phyloP scores from a whole-genome alignment of 352 stramenopile genomes.

The Phytophthora agathidicida region DNA sequence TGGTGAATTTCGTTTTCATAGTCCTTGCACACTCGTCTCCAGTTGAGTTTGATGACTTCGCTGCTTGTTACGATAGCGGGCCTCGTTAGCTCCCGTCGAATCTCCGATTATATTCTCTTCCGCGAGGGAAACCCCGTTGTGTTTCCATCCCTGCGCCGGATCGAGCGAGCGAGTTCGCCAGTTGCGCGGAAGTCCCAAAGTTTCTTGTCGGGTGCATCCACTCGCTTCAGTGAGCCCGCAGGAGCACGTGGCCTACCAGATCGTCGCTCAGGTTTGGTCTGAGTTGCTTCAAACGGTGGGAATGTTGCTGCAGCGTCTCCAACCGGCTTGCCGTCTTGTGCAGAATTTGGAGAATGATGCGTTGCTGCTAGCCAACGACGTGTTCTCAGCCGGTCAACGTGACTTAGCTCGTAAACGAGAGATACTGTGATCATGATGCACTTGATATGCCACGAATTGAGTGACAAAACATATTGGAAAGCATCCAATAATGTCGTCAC shows the following conservation, averaged over 20 bases:
- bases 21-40: too few species aligned
- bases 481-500: neutral
- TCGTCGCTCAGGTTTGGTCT: neutral
- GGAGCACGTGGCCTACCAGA: neutral
- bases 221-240: neutral
- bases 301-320: neutral
- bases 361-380: neutral
- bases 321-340: conserved; percentile 1
- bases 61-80: too few species aligned
- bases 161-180: too few species aligned
- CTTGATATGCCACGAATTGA: neutral
- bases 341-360: neutral
- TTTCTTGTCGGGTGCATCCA: too few species aligned
- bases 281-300: neutral
- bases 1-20: too few species aligned
- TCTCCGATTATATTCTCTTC: too few species aligned
- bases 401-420: neutral
- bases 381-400: neutral
- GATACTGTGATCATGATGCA: neutral
- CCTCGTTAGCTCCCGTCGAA: too few species aligned
- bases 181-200: too few species aligned
- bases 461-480: neutral
- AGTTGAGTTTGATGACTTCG: too few species aligned
- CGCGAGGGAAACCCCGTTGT: too few species aligned
- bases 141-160: too few species aligned